These are phyloP conservation scores for Durusdinium trenchii DNA, from an alignment of 73 alveolate species.

Conservation along the genomic window DNA sequence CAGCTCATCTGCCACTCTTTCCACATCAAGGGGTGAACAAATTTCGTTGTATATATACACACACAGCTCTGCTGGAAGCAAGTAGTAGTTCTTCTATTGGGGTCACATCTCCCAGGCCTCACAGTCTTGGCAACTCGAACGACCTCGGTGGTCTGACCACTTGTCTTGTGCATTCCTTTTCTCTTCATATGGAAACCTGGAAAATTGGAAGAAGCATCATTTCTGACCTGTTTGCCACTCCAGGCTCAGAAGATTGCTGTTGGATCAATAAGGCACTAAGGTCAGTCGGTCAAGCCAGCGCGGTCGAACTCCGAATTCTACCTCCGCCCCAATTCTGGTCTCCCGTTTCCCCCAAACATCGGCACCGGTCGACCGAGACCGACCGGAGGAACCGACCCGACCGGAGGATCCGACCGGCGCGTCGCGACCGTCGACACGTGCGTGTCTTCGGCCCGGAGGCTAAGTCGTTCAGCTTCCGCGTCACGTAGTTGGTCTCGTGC, in stretches of 20 bases:
- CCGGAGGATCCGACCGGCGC: background rate
- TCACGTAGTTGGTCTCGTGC: slow-evolving; percentile 90
- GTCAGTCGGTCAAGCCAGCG: too few species aligned
- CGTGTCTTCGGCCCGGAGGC: background rate
- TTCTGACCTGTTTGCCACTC: too few species aligned
- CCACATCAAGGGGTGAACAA: too few species aligned
- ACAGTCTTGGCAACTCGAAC: slow-evolving; percentile 77
- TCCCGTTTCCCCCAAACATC: background rate
- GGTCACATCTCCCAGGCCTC: slow-evolving; percentile 64
- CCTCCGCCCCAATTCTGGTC: background rate
- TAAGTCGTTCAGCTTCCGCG: slow-evolving; percentile 85
- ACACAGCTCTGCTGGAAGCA: too few species aligned
- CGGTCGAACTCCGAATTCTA: background rate
- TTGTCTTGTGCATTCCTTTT: too few species aligned
- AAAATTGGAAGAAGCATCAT: too few species aligned
- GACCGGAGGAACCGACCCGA: background rate
- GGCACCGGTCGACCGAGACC: background rate
- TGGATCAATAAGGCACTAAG: too few species aligned
- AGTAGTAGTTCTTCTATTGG: too few species aligned
- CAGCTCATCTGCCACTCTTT: background rate
- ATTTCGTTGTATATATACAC: too few species aligned
- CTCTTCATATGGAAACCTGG: too few species aligned
- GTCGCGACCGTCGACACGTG: background rate
- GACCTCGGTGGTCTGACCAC: too few species aligned
- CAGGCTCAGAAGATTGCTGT: too few species aligned